Conservation (phyloP, 192 early-diverging fungal species). For the Coemansia sp. region DNA sequence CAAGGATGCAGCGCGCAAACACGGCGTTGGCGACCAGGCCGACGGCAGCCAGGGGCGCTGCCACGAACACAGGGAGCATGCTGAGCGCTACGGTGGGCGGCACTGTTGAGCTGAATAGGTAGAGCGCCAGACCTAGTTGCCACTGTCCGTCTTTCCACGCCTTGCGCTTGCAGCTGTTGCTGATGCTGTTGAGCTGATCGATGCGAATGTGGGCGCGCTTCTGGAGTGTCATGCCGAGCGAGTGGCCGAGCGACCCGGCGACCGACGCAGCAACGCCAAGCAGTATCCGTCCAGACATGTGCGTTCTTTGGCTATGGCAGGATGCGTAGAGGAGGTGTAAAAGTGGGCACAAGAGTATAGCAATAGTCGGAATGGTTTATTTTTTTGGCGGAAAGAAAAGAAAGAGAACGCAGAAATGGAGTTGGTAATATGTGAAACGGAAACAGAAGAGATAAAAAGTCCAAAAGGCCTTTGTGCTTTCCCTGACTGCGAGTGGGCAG, state of each 20-base stretch:
- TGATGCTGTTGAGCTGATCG: slow-evolving; percentile 14
- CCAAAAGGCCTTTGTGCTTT: background rate
- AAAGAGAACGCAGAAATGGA: background rate
- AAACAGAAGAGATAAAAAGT: background rate
- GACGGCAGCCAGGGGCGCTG: slow-evolving; percentile 73
- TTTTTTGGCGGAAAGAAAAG: background rate
- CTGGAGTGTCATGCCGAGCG: slow-evolving; percentile 73
- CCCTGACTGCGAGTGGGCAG: background rate
- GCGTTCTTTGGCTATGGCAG: background rate
- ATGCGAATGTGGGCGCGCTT: slow-evolving; percentile 66
- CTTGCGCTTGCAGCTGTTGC: slow-evolving; percentile 1
- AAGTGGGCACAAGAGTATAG: background rate
- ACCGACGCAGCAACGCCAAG: slow-evolving; percentile 64
- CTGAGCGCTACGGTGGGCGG: slow-evolving; percentile 73
- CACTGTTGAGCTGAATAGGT: slow-evolving; percentile 67
- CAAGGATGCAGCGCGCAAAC: slow-evolving; percentile 64
- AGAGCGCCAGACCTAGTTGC: slow-evolving; percentile 65
- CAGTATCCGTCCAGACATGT: slow-evolving; percentile 38
- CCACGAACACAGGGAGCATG: slow-evolving; percentile 73
- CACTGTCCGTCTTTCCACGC: slow-evolving; percentile 59
- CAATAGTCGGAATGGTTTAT: background rate
- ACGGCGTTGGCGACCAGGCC: slow-evolving; percentile 75
- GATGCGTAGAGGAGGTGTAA: background rate
- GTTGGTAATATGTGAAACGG: background rate
- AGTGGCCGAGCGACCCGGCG: slow-evolving; percentile 67